Base-by-base conservation (phyloP, 202 grass and related monocot genomes). In the Panicum hallii region DNA sequence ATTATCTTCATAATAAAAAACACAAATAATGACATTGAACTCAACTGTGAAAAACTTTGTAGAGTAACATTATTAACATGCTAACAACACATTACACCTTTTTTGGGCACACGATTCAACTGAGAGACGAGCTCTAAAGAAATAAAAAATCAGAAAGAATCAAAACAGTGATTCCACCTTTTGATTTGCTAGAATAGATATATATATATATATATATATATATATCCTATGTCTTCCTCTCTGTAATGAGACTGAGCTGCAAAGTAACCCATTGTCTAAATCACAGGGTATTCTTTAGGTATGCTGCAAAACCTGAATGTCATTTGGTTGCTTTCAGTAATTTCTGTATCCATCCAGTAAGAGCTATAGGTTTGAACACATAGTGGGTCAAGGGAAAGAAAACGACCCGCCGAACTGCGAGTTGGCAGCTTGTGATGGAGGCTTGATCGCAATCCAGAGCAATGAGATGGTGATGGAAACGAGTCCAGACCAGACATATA, bases 401-500 rank as follows among this genome's bases (percentile, higher is more conserved):
- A 99, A 99, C 0, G 96, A 94, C 40, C 93, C 93, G 5, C 97
- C 97, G 1, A 99, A 22, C 81, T 99, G 93, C 2, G 92, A 82
- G 63, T 86, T 80, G 77, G 93, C 89, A 72, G 74, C 55, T 26
- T 63, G 41, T 4, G 97, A 92, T 14, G 91, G 97, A 66, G 96
- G 96, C 69, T 93, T 97, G 84, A 99, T 99, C 6, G 93, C 93
- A 67, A 97, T 89, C 87, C 91, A 95, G 67, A 99, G 88, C 82
- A 99, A 85, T 40, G 93, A 99, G 64, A 96, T 96, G 36, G 97
- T 97, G 80, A 99, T 99, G 81, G 93, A 43, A 46, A 97, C 84
- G n/a, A 99, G 90, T 50, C 97, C 97, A 26, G 97, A 88, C 97
- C 97, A 99, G 72, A 99, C 97, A 47, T 91, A 96, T 49, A 99